Evolutionary conservation across 2,329 filamentous ascomycete species (phyloP).

Genomic region (Ophiostoma sp.): DNA sequence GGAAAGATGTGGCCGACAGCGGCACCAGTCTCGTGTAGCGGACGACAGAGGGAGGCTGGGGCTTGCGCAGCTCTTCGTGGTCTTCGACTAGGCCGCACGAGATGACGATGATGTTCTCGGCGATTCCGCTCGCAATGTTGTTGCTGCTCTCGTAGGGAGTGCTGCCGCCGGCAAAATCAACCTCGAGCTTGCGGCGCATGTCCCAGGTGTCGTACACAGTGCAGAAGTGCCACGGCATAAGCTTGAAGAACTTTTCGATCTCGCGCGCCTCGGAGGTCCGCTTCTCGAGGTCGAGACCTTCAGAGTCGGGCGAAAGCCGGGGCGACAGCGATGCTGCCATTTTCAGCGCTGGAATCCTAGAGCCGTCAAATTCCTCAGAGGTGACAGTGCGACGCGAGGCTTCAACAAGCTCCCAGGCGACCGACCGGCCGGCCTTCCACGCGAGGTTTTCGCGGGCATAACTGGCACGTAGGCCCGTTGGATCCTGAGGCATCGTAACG

Average conservation of each 20-base stretch:
- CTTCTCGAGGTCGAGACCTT: conserved; percentile 66
- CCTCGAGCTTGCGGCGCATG: conserved; percentile 77
- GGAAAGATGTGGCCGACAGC: not conserved
- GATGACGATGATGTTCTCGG: conserved; percentile 71
- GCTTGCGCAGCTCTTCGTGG: conserved; percentile 31
- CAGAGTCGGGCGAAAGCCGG: conserved; percentile 66
- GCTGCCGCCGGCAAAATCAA: conserved; percentile 77
- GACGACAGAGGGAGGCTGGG: conserved; percentile 38
- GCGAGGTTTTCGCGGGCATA: conserved; percentile 51
- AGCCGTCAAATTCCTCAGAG: conserved; percentile 65
- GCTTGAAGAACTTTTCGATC: conserved; percentile 68
- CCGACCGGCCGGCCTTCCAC: conserved; percentile 74
- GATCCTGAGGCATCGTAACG: not conserved
- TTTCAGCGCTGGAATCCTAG: conserved; percentile 50
- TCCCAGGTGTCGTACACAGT: conserved; percentile 81
- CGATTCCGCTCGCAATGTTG: conserved; percentile 52
- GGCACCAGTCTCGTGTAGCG: conserved; percentile 36
- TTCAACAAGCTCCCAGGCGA: conserved; percentile 76
- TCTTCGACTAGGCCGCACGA: conserved; percentile 49
- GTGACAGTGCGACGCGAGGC: conserved; percentile 65
- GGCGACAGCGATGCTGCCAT: conserved; percentile 66
- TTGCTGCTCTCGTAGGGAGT: conserved; percentile 40
- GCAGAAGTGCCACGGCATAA: conserved; percentile 72
- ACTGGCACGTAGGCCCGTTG: not conserved
- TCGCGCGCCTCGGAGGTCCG: conserved; percentile 70